These are phyloP conservation scores for Gracilaria domingensis DNA, from an alignment of 23 red algal species.

Conservation along the genomic window DNA sequence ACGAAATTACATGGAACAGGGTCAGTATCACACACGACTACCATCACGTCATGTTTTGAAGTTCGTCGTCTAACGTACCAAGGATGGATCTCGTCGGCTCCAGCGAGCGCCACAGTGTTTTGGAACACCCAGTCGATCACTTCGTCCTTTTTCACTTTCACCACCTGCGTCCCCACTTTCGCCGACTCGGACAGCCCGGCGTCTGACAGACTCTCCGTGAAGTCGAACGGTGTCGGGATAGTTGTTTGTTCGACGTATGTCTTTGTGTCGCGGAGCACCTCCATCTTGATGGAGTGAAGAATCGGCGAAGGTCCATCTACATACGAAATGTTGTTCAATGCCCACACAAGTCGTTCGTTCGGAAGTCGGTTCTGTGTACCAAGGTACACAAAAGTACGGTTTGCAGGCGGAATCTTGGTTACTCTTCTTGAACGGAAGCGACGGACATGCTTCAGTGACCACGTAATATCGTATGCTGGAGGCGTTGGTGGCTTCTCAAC, in stretches of 20 bases:
- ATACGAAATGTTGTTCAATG: constrained; percentile 42
- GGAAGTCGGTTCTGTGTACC: constrained; percentile 51
- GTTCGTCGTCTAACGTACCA: constrained; percentile 9
- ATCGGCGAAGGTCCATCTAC: constrained; percentile 34
- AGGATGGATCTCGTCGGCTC: constrained; percentile 56
- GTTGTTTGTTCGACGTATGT: constrained; percentile 9
- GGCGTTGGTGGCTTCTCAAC: neutral
- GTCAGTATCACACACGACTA: constrained; percentile 7
- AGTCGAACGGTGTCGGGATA: constrained; percentile 42
- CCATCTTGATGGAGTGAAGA: constrained; percentile 45
- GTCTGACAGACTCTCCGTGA: constrained; percentile 8
- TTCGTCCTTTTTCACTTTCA: constrained; percentile 58
- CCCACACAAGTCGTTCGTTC: constrained; percentile 29
- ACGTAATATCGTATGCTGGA: constrained; percentile 23
- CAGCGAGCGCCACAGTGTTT: constrained; percentile 30
- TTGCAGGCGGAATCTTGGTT: constrained; percentile 8
- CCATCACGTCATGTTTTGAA: neutral
- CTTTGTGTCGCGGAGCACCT: constrained; percentile 18
- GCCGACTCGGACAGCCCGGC: constrained; percentile 9
- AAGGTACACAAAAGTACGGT: constrained; percentile 21
- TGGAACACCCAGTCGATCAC: constrained; percentile 66
- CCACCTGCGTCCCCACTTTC: constrained; percentile 39
- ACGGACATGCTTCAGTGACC: constrained; percentile 45
- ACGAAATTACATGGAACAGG: neutral
- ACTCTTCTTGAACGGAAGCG: constrained; percentile 4